Base-by-base conservation (phyloP, 2,329 filamentous ascomycete species). In the Ceratocystis lukuohia region DNA sequence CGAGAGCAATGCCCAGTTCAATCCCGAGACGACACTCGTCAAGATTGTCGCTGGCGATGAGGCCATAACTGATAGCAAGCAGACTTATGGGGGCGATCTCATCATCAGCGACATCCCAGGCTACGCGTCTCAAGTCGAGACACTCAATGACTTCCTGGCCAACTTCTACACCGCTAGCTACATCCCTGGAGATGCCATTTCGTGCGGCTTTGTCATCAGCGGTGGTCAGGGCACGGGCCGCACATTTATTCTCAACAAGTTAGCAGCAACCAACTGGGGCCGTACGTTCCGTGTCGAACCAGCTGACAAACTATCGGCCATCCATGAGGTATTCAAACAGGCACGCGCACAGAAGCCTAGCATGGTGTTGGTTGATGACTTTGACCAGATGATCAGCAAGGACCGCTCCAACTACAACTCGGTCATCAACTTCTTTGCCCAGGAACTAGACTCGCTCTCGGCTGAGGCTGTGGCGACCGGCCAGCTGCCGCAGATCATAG, bases 191-290 rank as follows among this genome's bases (percentile, higher is more conserved):
- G 71, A 76, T 69, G 70, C 72, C 37, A 74, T 72, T 70, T 77
- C 82, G 0, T 80, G 82, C 64, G 85, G 84, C 0, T 81, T 94
- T 45, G 80, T 94, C 28, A 79, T 96, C 3, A 87, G 95, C 73
- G 93, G 93, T 15, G 86, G 89, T 20, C 84, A 84, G 69, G 92
- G 93, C 10, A 95, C 89, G 0, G 93, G 93, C 28, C 96, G 96
- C 76, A 88, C 85, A 0, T 80, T 88, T 69, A 78, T 96, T 0
- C 77, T 96, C 1, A 75, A 87, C 17, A 82, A 83, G 41, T 79
- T 96, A 22, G 82, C 85, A 7, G 80, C 79, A 5, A 83, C 85
- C 0, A 81, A 80, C 67, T 96, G 91, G 89, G 84, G 83, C 25
- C 83, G 82, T 50, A 84, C 91, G 0, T 81, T 88, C 70, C 81